Evolutionary conservation across 371 early-diverging fungal genomes (phyloP).

Genomic region (Mucor plumbeus): DNA sequence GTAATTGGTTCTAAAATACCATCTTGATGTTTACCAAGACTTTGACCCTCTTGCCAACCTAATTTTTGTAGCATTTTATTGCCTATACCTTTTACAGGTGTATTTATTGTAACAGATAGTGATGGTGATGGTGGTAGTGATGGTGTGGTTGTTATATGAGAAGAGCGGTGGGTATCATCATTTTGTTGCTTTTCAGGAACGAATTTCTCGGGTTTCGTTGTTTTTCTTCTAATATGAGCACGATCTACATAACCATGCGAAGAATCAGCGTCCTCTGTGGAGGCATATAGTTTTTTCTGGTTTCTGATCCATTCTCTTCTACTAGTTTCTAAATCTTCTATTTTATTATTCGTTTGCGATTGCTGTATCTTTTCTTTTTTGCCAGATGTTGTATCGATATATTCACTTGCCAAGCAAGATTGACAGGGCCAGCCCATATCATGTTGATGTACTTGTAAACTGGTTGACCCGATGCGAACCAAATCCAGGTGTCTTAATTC

Average conservation of each 20-base stretch:
- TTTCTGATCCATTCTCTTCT: constrained; percentile 22
- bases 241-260: constrained; percentile 20
- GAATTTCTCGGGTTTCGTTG: constrained; percentile 9
- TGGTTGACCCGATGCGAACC: constrained; percentile 40
- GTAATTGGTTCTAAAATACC: constrained; percentile 40
- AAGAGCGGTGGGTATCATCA: background rate
- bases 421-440: constrained; percentile 39
- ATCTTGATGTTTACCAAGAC: constrained; percentile 37
- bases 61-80: constrained; percentile 41
- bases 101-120: background rate
- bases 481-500: constrained; percentile 35
- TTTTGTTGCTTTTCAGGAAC: background rate
- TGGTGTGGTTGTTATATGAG: background rate
- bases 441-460: constrained; percentile 46
- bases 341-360: background rate
- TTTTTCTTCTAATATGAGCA: constrained; percentile 24
- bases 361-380: constrained; percentile 17
- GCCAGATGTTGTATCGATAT: constrained; percentile 21
- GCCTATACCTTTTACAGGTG: constrained; percentile 37
- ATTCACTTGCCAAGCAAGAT: constrained; percentile 29
- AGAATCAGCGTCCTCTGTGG: background rate
- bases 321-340: constrained; percentile 18
- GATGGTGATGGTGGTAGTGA: background rate
- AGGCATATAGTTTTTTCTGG: constrained; percentile 8
- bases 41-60: constrained; percentile 54